Evolutionary conservation across 495 filamentous ascomycete species (phyloP).

Genomic region (Ascodesmis nigricans): DNA sequence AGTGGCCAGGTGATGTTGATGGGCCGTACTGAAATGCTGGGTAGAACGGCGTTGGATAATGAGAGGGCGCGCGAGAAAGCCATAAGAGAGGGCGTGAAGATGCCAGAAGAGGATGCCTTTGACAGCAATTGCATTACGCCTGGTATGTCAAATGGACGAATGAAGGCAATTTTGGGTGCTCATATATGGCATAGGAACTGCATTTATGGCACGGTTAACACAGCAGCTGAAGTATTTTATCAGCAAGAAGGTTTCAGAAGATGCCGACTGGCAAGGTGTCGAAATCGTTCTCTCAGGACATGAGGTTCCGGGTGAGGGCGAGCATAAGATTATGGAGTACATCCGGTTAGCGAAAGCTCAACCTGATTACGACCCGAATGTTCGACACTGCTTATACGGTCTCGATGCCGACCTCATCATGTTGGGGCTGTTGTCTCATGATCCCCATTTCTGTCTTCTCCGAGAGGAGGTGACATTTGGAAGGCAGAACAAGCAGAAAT

Average conservation of each 20-base stretch:
- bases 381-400: constrained; percentile 92
- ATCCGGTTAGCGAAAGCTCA: constrained; percentile 93
- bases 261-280: constrained; percentile 87
- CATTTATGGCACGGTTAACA: constrained; percentile 93
- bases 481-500: constrained; percentile 57
- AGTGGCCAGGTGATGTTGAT: neutral
- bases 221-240: constrained; percentile 93
- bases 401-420: constrained; percentile 97
- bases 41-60: constrained; percentile 58
- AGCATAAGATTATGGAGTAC: constrained; percentile 99
- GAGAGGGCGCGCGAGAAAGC: constrained; percentile 81
- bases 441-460: constrained; percentile 92
- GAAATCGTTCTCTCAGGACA: constrained; percentile 94
- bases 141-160: constrained; percentile 24
- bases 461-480: constrained; percentile 98
- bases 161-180: neutral
- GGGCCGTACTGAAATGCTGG: neutral
- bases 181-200: constrained; percentile 31
- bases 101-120: constrained; percentile 89
- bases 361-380: constrained; percentile 78
- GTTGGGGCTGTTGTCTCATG: constrained; percentile 88
- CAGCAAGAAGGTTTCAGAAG: constrained; percentile 94
- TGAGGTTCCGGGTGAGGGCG: constrained; percentile 96
- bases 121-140: constrained; percentile 99
- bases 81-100: constrained; percentile 60